Evolutionary conservation across 2,329 filamentous ascomycete species (phyloP).

Genomic region (Byssothecium circinans): DNA sequence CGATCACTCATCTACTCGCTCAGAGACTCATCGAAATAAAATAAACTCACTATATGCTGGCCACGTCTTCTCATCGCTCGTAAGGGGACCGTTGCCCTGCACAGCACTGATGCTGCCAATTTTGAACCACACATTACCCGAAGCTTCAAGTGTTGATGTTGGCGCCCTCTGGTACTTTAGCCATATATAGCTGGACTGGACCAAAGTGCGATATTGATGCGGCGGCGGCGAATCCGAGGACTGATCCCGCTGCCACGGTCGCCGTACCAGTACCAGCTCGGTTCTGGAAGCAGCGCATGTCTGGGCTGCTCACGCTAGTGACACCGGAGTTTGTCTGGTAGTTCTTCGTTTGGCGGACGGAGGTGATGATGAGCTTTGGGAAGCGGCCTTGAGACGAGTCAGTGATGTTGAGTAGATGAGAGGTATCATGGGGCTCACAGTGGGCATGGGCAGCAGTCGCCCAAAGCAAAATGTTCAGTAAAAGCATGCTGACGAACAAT

Average conservation of each 20-base stretch:
- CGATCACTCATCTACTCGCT: too few species aligned
- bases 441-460: constrained; percentile 24
- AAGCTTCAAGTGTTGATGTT: constrained; percentile 30
- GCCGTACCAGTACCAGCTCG: constrained; percentile 45
- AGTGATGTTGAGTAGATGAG: not conserved
- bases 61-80: constrained; percentile 28
- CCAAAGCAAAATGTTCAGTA: constrained; percentile 11
- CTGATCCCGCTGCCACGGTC: constrained; percentile 50
- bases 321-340: constrained; percentile 55
- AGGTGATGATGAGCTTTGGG: constrained; percentile 36
- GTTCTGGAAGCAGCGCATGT: constrained; percentile 57
- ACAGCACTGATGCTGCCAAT: constrained; percentile 25
- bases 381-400: constrained; percentile 23
- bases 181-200: constrained; percentile 58
- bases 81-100: constrained; percentile 22
- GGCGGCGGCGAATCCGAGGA: constrained; percentile 50
- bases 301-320: constrained; percentile 50
- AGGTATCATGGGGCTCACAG: constrained; percentile 13
- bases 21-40: too few species aligned
- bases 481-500: constrained; percentile 4
- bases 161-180: constrained; percentile 47
- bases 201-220: constrained; percentile 55
- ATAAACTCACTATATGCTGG: constrained; percentile 28
- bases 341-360: constrained; percentile 54
- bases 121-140: constrained; percentile 40